A percentile compares a stretch with the other conserved stretches of the same genome.
Conservation (phyloP, 805 yeast genomes). For the Kodamaea jinghongensis region DNA sequence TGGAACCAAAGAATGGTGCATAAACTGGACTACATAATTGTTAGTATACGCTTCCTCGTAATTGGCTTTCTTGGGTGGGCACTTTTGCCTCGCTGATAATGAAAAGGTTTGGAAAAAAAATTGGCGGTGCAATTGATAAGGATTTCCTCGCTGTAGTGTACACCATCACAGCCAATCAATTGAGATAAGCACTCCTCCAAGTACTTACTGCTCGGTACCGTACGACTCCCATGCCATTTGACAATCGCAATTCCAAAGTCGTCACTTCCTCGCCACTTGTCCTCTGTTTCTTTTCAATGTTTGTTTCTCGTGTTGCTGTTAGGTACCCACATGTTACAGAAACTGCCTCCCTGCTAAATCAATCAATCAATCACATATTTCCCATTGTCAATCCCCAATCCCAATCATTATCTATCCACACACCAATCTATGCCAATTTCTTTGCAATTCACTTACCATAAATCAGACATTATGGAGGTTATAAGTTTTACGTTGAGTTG, state of each 20-base stretch:
- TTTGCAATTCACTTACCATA: conserved; percentile 54
- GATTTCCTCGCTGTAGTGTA: too few species aligned
- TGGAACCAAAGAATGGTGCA: conserved; percentile 94
- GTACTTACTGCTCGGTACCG: background rate
- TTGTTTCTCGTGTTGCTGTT: too few species aligned
- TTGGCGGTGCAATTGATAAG: background rate
- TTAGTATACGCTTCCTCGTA: conserved; percentile 15
- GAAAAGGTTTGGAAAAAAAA: background rate
- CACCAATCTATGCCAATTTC: background rate
- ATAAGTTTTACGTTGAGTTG: conserved; percentile 6
- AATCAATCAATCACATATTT: background rate
- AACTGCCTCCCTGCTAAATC: background rate
- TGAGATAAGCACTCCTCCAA: too few species aligned
- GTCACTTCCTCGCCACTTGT: too few species aligned
- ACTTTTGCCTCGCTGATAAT: background rate
- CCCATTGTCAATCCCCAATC: background rate
- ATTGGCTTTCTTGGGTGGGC: background rate
- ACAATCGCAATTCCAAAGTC: too few species aligned
- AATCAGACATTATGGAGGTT: conserved; percentile 57
- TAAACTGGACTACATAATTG: conserved; percentile 28
- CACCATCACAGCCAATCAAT: too few species aligned
- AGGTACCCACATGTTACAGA: background rate
- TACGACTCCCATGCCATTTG: too few species aligned
- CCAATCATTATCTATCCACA: background rate
- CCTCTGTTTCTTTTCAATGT: too few species aligned